Base-by-base conservation (phyloP, 1,139 yeast species). In the Saccharomyces hybrid region DNA sequence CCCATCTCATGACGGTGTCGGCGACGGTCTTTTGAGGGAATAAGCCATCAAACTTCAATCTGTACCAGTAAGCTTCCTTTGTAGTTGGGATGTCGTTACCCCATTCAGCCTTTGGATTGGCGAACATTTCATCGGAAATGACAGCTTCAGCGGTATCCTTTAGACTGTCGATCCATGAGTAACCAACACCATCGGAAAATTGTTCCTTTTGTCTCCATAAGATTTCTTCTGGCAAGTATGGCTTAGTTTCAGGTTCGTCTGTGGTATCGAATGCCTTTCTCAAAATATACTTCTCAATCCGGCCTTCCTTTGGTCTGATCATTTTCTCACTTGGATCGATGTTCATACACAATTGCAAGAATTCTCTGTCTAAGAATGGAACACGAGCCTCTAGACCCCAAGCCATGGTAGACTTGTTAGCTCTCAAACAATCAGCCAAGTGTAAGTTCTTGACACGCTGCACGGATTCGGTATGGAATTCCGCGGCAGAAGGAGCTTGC, bases 371-470 rank as follows among this genome's bases (percentile, higher is more conserved):
- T 76, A 93, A 82, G 86, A 93, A 93, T 63, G 99, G 99, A 65
- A 93, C 99, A 77, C 99, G 88, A 58, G 99, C 98, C 78, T 93
- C 99, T 64, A 93, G 82, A 73, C 99, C 99, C 99, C 99, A 93
- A 48, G 99, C 98, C 97, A 93, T 88, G 59, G 99, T 93, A 38
- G 98, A 90, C 77, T 93, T 93, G 88, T 93, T 93, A 64, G 99
- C 99, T 75, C 99, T 86, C 71, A 93, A 78, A 78, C 98, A 91
- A 77, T 93, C 99, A 60, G 98, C 91, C 66, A 84, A 84, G 75
- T 93, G 97, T 75, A 93, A 80, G 91, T 93, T 90, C 80, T 93
- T 89, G 66, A 93, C 97, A 73, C 99, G 83, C 76, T 85, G 78
- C 59, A 93, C 97, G 75, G 95, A 87, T 77, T 93, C 99, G 61